These are phyloP conservation scores for Saprolegnia parasitica DNA, from an alignment of 352 stramenopile species.

Conservation along the genomic window DNA sequence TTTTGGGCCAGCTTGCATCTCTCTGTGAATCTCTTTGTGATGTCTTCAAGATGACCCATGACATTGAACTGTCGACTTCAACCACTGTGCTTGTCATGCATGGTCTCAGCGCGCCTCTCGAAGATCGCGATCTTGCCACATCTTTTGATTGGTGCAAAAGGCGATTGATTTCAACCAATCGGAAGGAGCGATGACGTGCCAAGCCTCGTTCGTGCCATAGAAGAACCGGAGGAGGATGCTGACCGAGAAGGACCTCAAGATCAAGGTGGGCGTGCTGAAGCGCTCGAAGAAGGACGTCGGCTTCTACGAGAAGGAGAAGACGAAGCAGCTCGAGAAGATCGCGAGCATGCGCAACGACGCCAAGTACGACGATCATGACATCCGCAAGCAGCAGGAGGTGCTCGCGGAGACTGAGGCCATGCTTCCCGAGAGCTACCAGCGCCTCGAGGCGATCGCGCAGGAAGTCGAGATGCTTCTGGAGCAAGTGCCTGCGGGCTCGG, in stretches of 20 bases:
- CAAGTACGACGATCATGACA: constrained; percentile 72
- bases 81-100: too few species aligned
- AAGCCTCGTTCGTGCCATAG: too few species aligned
- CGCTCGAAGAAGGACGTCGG: constrained; percentile 78
- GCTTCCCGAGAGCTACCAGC: constrained; percentile 69
- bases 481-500: constrained; percentile 2
- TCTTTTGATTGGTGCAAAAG: too few species aligned
- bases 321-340: constrained; percentile 50
- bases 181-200: too few species aligned
- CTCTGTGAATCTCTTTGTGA: too few species aligned
- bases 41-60: too few species aligned
- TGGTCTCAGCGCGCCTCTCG: too few species aligned
- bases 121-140: too few species aligned
- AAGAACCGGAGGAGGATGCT: constrained; percentile 33
- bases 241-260: constrained; percentile 69
- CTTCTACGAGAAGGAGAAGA: constrained; percentile 75
- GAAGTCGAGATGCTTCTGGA: constrained; percentile 38
- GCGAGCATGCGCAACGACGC: constrained; percentile 63
- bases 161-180: too few species aligned
- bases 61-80: too few species aligned
- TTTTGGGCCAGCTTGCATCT: too few species aligned
- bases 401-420: constrained; percentile 76
- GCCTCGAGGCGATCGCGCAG: constrained; percentile 50
- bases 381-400: constrained; percentile 79
- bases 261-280: constrained; percentile 75